Conservation (phyloP, 2,329 filamentous ascomycete genomes). For the Apiospora kogelbergensis region DNA sequence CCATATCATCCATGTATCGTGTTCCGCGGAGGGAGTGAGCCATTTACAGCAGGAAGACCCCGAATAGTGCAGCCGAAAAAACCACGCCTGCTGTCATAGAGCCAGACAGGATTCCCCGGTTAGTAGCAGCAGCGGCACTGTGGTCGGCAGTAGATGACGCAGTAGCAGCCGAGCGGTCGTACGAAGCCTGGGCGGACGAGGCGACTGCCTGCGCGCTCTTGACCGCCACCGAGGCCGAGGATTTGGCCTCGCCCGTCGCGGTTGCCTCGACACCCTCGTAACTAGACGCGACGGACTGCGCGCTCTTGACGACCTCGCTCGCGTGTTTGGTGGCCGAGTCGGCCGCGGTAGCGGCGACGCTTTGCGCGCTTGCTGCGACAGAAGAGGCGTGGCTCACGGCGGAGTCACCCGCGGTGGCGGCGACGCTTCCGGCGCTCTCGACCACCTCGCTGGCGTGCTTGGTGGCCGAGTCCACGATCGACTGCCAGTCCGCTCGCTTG, state of each 20-base stretch:
- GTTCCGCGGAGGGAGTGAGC: too few relatives aligned
- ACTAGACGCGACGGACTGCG: slow-evolving; percentile 23
- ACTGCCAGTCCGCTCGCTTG: slow-evolving; percentile 20
- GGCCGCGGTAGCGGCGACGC: slow-evolving; percentile 17
- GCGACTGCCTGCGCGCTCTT: background rate
- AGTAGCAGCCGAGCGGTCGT: background rate
- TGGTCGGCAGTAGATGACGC: background rate
- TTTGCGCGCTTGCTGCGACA: slow-evolving; percentile 15
- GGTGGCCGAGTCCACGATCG: slow-evolving; percentile 19
- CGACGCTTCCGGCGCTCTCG: slow-evolving; percentile 16
- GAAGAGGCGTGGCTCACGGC: slow-evolving; percentile 18
- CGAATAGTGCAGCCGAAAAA: background rate
- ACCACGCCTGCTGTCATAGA: background rate
- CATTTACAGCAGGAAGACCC: background rate
- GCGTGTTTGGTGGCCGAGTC: slow-evolving; percentile 18
- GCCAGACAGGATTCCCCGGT: background rate
- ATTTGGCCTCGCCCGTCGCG: slow-evolving; percentile 17
- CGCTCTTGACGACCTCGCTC: slow-evolving; percentile 19
- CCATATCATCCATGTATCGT: background rate
- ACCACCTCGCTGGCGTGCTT: slow-evolving; percentile 15
- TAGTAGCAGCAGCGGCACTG: background rate
- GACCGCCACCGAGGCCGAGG: slow-evolving; percentile 12
- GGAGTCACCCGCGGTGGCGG: slow-evolving; percentile 15
- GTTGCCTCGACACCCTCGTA: slow-evolving; percentile 18
- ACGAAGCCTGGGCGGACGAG: background rate